Evolutionary conservation across 345 rosid genomes (phyloP), one percentile per base, ranked within the genome.

Genomic region (Linum tenue): DNA sequence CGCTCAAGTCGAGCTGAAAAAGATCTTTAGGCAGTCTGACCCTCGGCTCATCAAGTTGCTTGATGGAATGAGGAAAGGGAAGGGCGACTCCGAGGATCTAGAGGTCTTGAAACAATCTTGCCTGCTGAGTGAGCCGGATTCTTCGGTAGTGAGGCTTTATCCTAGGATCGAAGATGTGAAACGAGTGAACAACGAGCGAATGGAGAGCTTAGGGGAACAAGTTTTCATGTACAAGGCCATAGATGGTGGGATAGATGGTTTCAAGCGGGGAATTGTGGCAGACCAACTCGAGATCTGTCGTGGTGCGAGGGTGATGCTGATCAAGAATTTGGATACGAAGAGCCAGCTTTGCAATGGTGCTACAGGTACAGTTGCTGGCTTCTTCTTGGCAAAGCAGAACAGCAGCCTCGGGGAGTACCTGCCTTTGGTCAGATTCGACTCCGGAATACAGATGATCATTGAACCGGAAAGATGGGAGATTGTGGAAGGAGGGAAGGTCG

Each of bases 11-110:
- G 76, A 80, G 58, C 74, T 73, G 37, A 66, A 75, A 5, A 58
- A 65, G 75, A 70, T 73, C 5, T 73, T 70, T 44, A 63, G 81
- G 70, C 81, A 77, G 60, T 72, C 80, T 2, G 81, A 80, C n/a
- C 56, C 69, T 40, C 36, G 60, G 51, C 71, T 77, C 12, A 50
- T 75, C 57, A 59, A 64, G 38, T 59, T 72, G 56, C 75, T 80
- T 40, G 71, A 76, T 50, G 64, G 69, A 14, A 59, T 58, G 3
- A 69, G 76, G 66, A 76, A 69, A 70, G 80, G 80, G n/a, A 56
- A 63, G 63, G 64, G 38, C 44, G 56, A 70, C 66, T 36, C 66
- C 0, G 69, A 70, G 6, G 72, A 73, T 43, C 40, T 67, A 60
- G 37, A 69, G 71, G 59, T 66, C 39, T 60, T 72, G 8, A 70